A percentile compares a stretch with the other conserved stretches of the same genome.
These are phyloP conservation scores for Dendrocalamus sinicus DNA, from an alignment of 176 grass and related monocot genomes.

Conservation along the genomic window DNA sequence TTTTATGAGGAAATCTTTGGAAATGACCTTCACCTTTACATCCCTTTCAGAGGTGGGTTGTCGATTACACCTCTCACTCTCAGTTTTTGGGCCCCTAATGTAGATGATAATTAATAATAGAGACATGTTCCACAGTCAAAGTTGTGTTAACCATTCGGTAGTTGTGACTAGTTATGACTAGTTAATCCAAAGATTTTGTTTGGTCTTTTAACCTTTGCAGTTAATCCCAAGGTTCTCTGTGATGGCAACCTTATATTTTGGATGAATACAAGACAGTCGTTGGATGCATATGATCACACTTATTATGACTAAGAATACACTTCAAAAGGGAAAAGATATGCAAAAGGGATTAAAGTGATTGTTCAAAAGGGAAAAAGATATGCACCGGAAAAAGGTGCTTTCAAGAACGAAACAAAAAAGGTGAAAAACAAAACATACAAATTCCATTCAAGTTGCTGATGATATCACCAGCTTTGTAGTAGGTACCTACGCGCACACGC, in stretches of 20 bases:
- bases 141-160: background rate
- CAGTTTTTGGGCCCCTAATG: background rate
- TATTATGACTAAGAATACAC: background rate
- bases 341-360: too few relatives aligned
- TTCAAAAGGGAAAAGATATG: too few relatives aligned
- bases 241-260: background rate
- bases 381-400: background rate
- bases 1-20: slow-evolving; percentile 29
- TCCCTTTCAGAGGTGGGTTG: slow-evolving; percentile 28
- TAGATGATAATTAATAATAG: background rate
- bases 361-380: too few relatives aligned
- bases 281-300: background rate
- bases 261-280: background rate
- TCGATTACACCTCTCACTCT: slow-evolving; percentile 24
- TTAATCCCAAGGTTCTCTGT: background rate
- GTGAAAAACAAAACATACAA: background rate
- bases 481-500: background rate
- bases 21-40: slow-evolving; percentile 16
- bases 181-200: background rate
- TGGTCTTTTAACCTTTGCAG: background rate
- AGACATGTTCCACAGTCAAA: background rate
- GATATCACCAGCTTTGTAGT: background rate
- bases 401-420: background rate
- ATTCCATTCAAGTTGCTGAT: background rate
- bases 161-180: background rate